Evolutionary conservation across 2,329 filamentous ascomycete species (phyloP), one percentile per base, ranked within the genome.

Genomic region (Chalara sp.): DNA sequence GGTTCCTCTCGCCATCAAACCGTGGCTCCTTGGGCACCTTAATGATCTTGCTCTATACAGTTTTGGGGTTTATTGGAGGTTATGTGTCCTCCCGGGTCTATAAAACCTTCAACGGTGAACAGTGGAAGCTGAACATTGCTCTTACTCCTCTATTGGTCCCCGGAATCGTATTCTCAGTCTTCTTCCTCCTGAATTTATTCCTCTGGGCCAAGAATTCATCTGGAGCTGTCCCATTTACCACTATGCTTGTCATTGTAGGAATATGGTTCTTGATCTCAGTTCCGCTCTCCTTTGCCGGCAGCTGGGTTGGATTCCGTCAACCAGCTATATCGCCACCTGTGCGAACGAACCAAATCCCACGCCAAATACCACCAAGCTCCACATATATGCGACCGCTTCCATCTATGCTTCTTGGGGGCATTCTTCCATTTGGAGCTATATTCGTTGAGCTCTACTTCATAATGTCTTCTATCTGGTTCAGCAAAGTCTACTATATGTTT

Each of bases 401-500:
- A 1, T 95, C 88, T 57, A 92, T 96, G 80, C 78, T 96, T 12
- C 79, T 97, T 28, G 92, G 95, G 29, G 93, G 93, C 48, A 84
- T 97, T 47, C 77, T 97, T 30, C 93, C 93, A 0, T 99, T 99
- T 63, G 90, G 88, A 44, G 92, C 93, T 55, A 97, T 99, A 66
- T 96, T 97, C 59, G 91, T 97, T 44, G 93, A 99, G 72, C 83
- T 99, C 2, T 97, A 96, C 78, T 97, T 97, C 71, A 96, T 99
- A 74, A 95, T 99, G 89, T 95, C 86, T 72, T 95, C 89, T 30
- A 92, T 99, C 66, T 99, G 93, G 93, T 96, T 95, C 71, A 92
- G 86, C 74, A 89, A 93, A 71, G 93, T 99, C 59, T 99, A 99
- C 77, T 99, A 99, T 79, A 99, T 99, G 93, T 99, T 99, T 63